phyloP scores from a whole-genome alignment of 768 basidiomycete species.

The Tulasnella calospora region DNA sequence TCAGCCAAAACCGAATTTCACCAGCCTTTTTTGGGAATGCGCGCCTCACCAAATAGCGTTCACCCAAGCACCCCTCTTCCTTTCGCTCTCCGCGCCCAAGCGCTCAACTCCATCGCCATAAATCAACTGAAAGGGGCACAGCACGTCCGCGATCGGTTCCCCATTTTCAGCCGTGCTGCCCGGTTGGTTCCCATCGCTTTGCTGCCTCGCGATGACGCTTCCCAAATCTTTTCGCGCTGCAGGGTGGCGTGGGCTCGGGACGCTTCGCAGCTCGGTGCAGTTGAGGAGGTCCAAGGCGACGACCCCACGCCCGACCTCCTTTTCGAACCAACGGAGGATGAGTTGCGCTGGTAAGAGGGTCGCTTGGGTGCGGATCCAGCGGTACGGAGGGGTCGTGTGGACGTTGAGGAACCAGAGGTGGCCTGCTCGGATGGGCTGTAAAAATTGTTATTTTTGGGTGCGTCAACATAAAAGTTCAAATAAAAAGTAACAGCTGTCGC shows the following conservation, averaged over 20 bases:
- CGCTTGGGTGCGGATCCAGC: constrained; percentile 77
- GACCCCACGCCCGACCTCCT: constrained; percentile 74
- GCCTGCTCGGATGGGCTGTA: constrained; percentile 80
- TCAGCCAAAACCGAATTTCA: too few relatives aligned
- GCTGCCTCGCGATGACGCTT: constrained; percentile 67
- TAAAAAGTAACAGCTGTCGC: not conserved
- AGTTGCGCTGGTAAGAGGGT: constrained; percentile 78
- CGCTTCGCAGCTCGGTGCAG: constrained; percentile 77
- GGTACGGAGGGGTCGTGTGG: constrained; percentile 69
- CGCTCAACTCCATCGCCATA: constrained; percentile 87
- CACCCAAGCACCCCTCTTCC: constrained; percentile 86
- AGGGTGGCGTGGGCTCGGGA: constrained; percentile 75
- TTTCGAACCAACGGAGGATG: constrained; percentile 79
- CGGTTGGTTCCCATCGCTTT: constrained; percentile 41
- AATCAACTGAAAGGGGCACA: constrained; percentile 86
- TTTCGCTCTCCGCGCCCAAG: constrained; percentile 75
- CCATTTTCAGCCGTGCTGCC: constrained; percentile 18
- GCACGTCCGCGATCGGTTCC: constrained; percentile 52
- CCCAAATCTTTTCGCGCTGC: constrained; percentile 81
- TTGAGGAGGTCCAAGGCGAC: constrained; percentile 83
- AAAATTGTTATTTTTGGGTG: constrained; percentile 20
- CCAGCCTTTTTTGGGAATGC: too few relatives aligned
- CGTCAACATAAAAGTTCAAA: not conserved
- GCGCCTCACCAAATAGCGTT: constrained; percentile 74
- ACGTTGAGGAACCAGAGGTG: constrained; percentile 90